Conservation (phyloP, 2,329 filamentous ascomycete genomes). For the Epichloe sp. region DNA sequence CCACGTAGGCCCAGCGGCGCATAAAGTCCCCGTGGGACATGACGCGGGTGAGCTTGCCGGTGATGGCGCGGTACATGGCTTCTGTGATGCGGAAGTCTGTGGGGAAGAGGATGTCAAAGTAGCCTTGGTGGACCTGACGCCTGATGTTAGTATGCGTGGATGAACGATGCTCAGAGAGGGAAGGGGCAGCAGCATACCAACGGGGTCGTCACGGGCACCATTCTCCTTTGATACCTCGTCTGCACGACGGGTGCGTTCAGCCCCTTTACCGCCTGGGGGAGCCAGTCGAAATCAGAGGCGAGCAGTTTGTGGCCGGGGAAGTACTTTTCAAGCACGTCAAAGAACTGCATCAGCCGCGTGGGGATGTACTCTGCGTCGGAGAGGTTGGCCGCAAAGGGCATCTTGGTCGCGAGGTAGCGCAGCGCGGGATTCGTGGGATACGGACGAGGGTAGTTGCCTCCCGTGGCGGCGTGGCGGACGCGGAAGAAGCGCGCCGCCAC, state of each 20-base stretch:
- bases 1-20: conserved; percentile 75
- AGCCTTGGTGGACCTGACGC: conserved; percentile 86
- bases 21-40: conserved; percentile 85
- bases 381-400: conserved; percentile 65
- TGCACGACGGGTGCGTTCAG: conserved; percentile 93
- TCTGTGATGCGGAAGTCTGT: conserved; percentile 89
- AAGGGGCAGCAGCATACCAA: conserved; percentile 40
- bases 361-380: conserved; percentile 86
- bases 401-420: conserved; percentile 45
- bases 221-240: conserved; percentile 76
- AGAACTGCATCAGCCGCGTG: conserved; percentile 91
- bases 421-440: conserved; percentile 40
- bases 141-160: neutral
- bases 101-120: conserved; percentile 97
- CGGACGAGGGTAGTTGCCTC: conserved; percentile 49
- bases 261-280: conserved; percentile 72
- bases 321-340: conserved; percentile 73
- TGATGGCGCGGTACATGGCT: conserved; percentile 83
- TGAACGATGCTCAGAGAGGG: neutral
- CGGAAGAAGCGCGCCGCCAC: conserved; percentile 70
- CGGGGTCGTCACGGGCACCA: conserved; percentile 80
- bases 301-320: conserved; percentile 86
- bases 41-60: conserved; percentile 78
- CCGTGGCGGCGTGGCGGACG: conserved; percentile 66
- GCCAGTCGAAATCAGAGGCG: conserved; percentile 76